Conservation (phyloP, 1,139 yeast species). For the Pichiaceae sp. region DNA sequence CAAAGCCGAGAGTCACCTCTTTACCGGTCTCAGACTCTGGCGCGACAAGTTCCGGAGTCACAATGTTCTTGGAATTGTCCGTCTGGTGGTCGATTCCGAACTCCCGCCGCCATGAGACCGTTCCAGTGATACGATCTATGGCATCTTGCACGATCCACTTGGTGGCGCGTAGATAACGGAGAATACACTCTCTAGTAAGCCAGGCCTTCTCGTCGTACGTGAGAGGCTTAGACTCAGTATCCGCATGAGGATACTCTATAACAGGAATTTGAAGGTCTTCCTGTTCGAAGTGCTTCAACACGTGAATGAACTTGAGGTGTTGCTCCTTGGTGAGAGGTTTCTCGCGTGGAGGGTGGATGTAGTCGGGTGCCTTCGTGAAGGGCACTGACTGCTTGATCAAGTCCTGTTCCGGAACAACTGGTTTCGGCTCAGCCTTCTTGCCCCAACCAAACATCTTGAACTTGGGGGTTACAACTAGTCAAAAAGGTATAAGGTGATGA, state of each 20-base stretch:
- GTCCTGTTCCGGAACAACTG: slow-evolving; percentile 8
- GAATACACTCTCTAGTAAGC: slow-evolving; percentile 82
- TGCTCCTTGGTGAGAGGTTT: slow-evolving; percentile 45
- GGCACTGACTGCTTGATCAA: slow-evolving; percentile 30
- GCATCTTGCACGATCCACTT: slow-evolving; percentile 76
- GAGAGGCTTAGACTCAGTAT: slow-evolving; percentile 27
- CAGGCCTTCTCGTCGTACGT: slow-evolving; percentile 69
- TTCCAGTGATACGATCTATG: slow-evolving; percentile 61
- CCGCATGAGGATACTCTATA: slow-evolving; percentile 29
- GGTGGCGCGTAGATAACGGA: slow-evolving; percentile 83
- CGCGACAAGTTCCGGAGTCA: slow-evolving; percentile 52
- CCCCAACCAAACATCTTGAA: slow-evolving; percentile 23
- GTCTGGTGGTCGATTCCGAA: slow-evolving; percentile 52
- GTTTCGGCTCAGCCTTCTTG: slow-evolving; percentile 17
- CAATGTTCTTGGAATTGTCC: slow-evolving; percentile 27
- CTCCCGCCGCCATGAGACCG: slow-evolving; percentile 86
- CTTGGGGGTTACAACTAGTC: neutral
- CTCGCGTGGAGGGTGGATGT: slow-evolving; percentile 44
- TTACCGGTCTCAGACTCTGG: slow-evolving; percentile 83
- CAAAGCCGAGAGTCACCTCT: slow-evolving; percentile 81
- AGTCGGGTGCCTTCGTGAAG: slow-evolving; percentile 40
- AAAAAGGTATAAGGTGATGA: neutral
- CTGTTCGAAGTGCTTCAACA: slow-evolving; percentile 49
- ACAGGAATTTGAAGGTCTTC: slow-evolving; percentile 27
- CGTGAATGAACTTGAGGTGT: slow-evolving; percentile 45